Evolutionary conservation across 2,329 filamentous ascomycete genomes (phyloP), one percentile per base, ranked within the genome.

Genomic region (Metarhizium sp.): DNA sequence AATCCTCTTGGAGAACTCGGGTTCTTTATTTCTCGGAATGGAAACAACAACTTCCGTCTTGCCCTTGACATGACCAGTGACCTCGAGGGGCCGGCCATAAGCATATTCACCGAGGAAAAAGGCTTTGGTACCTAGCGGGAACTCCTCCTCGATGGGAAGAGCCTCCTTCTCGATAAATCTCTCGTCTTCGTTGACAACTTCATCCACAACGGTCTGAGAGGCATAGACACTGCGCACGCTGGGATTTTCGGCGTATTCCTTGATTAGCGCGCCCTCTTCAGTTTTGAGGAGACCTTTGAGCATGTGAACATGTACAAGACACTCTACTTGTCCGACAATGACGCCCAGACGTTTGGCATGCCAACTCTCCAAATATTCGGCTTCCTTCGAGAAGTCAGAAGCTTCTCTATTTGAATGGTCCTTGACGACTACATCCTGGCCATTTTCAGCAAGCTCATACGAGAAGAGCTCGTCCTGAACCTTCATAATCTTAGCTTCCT

Each of bases 81-180:
- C 84, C 67, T 94, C 85, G n/a, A 96, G 75, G 3, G 94, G 92
- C 42, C 92, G 84, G 16, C 94, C 94, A 64, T 95, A 97, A 53
- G 90, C 90, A 72, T 87, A 95, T 42, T 96, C 92, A 50, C 94
- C 94, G 2, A 99, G 75, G 76, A 96, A 97, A 74, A 99, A 99
- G 1, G 88, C 91, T 55, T 86, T 82, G 2, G 90, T 88, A 43
- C 85, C 86, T 55, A 85, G 73, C 0, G 94, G 92, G 59, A 96
- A 97, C 65, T 99, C 94, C 68, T 96, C 86, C 62, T 92, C 87
- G 38, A 99, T 86, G 1, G 92, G 88, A 5, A 95, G 67, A n/a
- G 94, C 92, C 13, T 80, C 86, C 64, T 85, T 87, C 72, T 99
- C 94, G 53, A 97, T 81, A 73, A 99, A 99, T 29, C 94, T 88